Percentiles rank a stretch among this genome's conserved stretches.
These are phyloP conservation scores for Rhizopogon sp. DNA, from an alignment of 768 basidiomycete genomes.

Conservation along the genomic window DNA sequence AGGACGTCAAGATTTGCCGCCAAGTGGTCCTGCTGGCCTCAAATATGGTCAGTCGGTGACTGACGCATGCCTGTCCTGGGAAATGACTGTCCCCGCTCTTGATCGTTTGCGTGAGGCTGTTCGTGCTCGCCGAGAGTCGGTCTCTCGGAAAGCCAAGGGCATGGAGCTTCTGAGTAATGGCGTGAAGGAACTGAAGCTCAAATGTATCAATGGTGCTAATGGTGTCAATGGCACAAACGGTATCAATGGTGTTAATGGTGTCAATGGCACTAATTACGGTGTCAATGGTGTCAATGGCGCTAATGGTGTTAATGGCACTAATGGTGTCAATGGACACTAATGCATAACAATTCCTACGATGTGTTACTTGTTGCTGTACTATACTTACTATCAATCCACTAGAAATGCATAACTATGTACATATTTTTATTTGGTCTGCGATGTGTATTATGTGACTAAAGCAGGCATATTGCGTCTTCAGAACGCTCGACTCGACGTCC, in stretches of 20 bases:
- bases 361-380: neutral
- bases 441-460: neutral
- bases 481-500: too few species aligned
- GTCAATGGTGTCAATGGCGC: conserved; percentile 9
- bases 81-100: conserved; percentile 74
- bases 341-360: too few species aligned
- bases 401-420: neutral
- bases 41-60: conserved; percentile 86
- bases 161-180: neutral
- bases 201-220: conserved; percentile 4
- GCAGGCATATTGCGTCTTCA: too few species aligned
- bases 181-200: conserved; percentile 10
- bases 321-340: neutral
- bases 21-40: conserved; percentile 63
- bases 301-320: neutral
- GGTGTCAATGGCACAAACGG: conserved; percentile 4
- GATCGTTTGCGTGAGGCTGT: conserved; percentile 88
- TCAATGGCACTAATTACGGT: neutral
- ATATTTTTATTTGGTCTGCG: neutral
- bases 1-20: conserved; percentile 81
- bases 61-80: conserved; percentile 89
- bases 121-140: conserved; percentile 57
- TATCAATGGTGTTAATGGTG: conserved; percentile 9
- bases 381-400: neutral
- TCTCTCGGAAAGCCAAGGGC: conserved; percentile 28